Conservation (phyloP, 2,329 filamentous ascomycete genomes). For the Curvularia lunata region DNA sequence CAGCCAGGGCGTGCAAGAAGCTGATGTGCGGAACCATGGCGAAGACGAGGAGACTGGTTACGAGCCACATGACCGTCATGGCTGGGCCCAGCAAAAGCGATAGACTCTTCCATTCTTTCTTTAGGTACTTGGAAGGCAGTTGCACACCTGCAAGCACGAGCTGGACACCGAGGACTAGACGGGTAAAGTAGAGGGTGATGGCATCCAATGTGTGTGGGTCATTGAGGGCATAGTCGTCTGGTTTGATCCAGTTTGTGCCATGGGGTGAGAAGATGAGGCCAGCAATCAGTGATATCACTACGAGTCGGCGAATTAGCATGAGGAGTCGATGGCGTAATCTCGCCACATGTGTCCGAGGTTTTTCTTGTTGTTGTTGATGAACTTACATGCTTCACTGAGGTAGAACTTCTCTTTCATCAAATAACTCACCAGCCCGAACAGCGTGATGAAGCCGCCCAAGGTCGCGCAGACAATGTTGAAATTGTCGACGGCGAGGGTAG, state of each 20-base stretch:
- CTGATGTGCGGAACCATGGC: constrained; percentile 72
- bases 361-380: no score
- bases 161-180: constrained; percentile 88
- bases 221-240: constrained; percentile 71
- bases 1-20: constrained; percentile 78
- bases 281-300: constrained; percentile 82
- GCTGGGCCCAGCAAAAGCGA: constrained; percentile 78
- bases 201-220: constrained; percentile 65
- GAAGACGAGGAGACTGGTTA: constrained; percentile 80
- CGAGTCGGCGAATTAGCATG: constrained; percentile 15
- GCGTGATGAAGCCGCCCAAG: constrained; percentile 82
- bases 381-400: constrained; percentile 84
- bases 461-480: constrained; percentile 86
- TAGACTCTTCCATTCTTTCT: constrained; percentile 78
- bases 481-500: constrained; percentile 69
- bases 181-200: constrained; percentile 82
- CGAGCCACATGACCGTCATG: constrained; percentile 87
- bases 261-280: constrained; percentile 80
- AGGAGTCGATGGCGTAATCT: neutral
- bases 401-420: constrained; percentile 90
- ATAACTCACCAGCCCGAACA: constrained; percentile 92
- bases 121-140: constrained; percentile 80
- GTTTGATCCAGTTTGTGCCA: constrained; percentile 76
- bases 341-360: neutral
- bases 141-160: constrained; percentile 88